Conservation (phyloP, 805 yeast genomes). For the Candida anglica region DNA sequence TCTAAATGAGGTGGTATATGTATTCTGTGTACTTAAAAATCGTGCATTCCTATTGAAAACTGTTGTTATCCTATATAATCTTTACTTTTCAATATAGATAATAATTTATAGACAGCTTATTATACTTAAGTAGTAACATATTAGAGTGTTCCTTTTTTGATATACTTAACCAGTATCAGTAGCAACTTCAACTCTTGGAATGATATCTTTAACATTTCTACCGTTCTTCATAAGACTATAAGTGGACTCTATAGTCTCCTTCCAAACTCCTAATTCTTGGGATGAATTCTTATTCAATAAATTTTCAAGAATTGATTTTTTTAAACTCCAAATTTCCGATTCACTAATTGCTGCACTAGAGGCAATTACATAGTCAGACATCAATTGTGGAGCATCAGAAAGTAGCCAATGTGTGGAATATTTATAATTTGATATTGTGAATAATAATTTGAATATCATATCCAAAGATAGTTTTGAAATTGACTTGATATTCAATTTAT, state of each 20-base stretch:
- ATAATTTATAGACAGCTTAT: no score
- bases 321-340: conserved; percentile 21
- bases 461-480: conserved; percentile 17
- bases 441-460: conserved; percentile 15
- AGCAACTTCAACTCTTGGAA: conserved; percentile 19
- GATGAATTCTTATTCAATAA: conserved; percentile 11
- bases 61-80: no score
- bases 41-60: no score
- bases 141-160: no score
- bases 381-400: conserved; percentile 19
- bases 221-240: conserved; percentile 23
- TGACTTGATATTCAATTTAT: conserved; percentile 5
- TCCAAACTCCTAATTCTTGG: conserved; percentile 18
- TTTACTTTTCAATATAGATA: no score
- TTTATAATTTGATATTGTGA: conserved; percentile 14
- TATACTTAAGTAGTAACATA: no score
- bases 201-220: conserved; percentile 11
- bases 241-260: conserved; percentile 11
- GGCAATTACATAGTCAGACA: conserved; percentile 17
- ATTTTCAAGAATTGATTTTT: conserved; percentile 18
- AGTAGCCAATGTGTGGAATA: conserved; percentile 19
- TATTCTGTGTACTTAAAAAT: no score
- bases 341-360: conserved; percentile 13
- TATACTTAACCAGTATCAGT: conserved; percentile 15
- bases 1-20: no score